phyloP scores from a whole-genome alignment of 106 monocot species.

The Hemerocallis citrina region DNA sequence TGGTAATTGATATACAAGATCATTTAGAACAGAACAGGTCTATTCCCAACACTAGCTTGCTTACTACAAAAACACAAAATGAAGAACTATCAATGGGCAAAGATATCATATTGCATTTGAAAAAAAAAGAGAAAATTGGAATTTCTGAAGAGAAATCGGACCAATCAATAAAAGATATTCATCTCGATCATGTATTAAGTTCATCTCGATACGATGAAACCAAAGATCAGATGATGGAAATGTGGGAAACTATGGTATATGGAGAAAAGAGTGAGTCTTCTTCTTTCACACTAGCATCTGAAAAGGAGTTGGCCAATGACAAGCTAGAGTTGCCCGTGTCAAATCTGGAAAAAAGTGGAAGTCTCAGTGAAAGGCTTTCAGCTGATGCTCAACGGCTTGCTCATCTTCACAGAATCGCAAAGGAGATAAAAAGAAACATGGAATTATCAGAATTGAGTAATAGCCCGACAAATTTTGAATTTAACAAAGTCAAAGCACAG shows the following conservation, averaged over 20 bases:
- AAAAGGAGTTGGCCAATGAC: conserved; percentile 35
- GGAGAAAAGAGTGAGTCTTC: too few relatives aligned
- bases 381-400: conserved; percentile 47
- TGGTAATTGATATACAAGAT: conserved; percentile 10
- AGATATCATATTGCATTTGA: conserved; percentile 3
- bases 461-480: conserved; percentile 21
- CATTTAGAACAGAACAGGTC: conserved; percentile 9
- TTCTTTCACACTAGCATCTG: too few relatives aligned
- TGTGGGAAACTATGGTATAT: conserved; percentile 40
- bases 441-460: conserved; percentile 18
- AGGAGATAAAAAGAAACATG: conserved; percentile 44
- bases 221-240: conserved; percentile 20
- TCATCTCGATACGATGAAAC: conserved; percentile 10
- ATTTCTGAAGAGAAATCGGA: conserved; percentile 15
- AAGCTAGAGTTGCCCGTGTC: conserved; percentile 20
- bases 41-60: too few relatives aligned
- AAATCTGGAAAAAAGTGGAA: conserved; percentile 16
- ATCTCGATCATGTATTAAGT: conserved; percentile 45
- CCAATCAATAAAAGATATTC: conserved; percentile 53
- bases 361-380: conserved; percentile 30
- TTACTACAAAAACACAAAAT: conserved; percentile 8
- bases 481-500: conserved; percentile 25
- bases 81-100: conserved; percentile 2
- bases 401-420: conserved; percentile 20
- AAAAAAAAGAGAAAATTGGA: background rate